Evolutionary conservation across 2,329 filamentous ascomycete species (phyloP).

Genomic region (Rutstroemia sp.): DNA sequence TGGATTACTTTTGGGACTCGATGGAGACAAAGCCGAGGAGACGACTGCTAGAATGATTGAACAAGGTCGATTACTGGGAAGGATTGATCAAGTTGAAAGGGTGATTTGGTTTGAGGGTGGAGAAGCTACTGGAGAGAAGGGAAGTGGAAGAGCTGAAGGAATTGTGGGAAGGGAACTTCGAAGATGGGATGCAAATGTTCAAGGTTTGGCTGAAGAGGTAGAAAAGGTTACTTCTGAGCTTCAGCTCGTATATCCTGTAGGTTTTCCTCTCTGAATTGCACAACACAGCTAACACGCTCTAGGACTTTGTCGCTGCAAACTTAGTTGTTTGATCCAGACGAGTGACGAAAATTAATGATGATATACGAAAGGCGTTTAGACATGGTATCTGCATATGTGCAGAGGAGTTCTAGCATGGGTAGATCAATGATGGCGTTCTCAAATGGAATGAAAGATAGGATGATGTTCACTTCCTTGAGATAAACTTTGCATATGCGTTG

Average conservation of each 20-base stretch:
- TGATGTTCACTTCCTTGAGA: not conserved
- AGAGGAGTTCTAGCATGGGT: not conserved
- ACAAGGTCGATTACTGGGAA: constrained; percentile 77
- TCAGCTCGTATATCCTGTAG: constrained; percentile 71
- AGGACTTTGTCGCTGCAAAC: constrained; percentile 52
- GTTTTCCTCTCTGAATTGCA: constrained; percentile 21
- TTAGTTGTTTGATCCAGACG: constrained; percentile 34
- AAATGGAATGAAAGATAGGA: not conserved
- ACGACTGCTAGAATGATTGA: constrained; percentile 95
- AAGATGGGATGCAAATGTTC: constrained; percentile 84
- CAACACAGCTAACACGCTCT: constrained; percentile 11
- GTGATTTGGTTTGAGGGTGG: constrained; percentile 79
- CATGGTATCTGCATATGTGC: constrained; percentile 8
- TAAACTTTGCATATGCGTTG: not conserved
- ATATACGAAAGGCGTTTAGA: constrained; percentile 20
- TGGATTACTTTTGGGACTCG: constrained; percentile 68
- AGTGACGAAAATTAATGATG: constrained; percentile 11
- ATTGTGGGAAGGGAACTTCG: constrained; percentile 65
- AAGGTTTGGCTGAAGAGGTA: constrained; percentile 79
- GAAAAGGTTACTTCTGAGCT: constrained; percentile 78
- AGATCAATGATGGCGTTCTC: constrained; percentile 2
- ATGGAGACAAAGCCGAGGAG: constrained; percentile 75
- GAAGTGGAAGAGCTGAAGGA: constrained; percentile 57
- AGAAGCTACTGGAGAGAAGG: constrained; percentile 62
- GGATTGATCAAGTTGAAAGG: constrained; percentile 89